These are phyloP conservation scores for Rugonectria rugulosa DNA, from an alignment of 2,329 filamentous ascomycete species.

Conservation along the genomic window DNA sequence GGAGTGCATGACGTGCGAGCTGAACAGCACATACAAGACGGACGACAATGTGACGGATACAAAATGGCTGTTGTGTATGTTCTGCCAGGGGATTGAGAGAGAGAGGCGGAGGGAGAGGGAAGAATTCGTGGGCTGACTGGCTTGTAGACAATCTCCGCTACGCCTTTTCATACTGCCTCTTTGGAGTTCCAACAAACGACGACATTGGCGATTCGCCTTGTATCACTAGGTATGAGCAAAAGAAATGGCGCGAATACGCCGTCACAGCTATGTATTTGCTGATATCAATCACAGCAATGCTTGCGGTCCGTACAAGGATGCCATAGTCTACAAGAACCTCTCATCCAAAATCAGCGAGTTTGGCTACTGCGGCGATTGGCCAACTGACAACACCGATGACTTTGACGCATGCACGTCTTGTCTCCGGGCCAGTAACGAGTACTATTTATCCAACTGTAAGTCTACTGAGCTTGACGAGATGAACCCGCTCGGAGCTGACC, in stretches of 20 bases:
- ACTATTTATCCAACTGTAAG: conserved; percentile 63
- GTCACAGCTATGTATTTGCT: not conserved
- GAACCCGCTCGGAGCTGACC: conserved; percentile 36
- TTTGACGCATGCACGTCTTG: conserved; percentile 55
- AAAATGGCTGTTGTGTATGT: conserved; percentile 63
- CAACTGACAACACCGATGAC: conserved; percentile 46
- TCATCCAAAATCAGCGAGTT: conserved; percentile 54
- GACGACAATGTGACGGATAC: conserved; percentile 57
- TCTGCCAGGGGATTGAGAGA: not conserved
- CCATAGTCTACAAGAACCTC: conserved; percentile 59
- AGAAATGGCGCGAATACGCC: not conserved
- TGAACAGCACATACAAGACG: conserved; percentile 55
- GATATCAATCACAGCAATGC: conserved; percentile 51
- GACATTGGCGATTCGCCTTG: conserved; percentile 57
- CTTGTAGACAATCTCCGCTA: conserved; percentile 65
- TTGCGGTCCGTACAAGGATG: conserved; percentile 57
- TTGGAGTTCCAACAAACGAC: conserved; percentile 54
- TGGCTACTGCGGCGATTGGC: conserved; percentile 63
- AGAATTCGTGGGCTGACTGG: conserved; percentile 21
- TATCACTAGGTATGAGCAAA: conserved; percentile 61
- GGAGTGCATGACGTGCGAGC: conserved; percentile 60
- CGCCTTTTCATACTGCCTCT: conserved; percentile 63
- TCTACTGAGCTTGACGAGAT: conserved; percentile 8
- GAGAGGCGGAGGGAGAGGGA: no score
- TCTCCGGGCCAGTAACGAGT: conserved; percentile 46